These are phyloP conservation scores for Rhizopus delemar DNA, from an alignment of 371 early-diverging fungal species.

Conservation along the genomic window DNA sequence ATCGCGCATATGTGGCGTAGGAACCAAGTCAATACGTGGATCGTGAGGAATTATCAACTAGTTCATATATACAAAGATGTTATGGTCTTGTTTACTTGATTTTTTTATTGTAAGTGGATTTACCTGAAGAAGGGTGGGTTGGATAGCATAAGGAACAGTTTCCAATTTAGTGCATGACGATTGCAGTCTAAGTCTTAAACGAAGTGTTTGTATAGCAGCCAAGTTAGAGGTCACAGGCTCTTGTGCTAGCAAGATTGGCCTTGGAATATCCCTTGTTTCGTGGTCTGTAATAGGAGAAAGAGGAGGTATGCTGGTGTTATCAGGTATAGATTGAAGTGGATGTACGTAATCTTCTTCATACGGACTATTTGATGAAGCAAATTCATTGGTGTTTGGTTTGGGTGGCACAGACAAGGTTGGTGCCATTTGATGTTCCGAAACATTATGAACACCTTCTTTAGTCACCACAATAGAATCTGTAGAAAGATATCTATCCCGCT, in stretches of 20 bases:
- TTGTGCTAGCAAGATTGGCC: conserved; percentile 22
- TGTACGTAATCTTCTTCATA: conserved; percentile 25
- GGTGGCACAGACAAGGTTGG: neutral
- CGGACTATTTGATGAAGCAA: neutral
- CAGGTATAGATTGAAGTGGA: conserved; percentile 21
- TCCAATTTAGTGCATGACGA: conserved; percentile 41
- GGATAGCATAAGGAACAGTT: conserved; percentile 35
- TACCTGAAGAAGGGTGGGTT: conserved; percentile 54
- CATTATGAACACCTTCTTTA: conserved; percentile 30
- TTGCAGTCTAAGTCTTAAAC: conserved; percentile 40
- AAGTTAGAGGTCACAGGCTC: conserved; percentile 34
- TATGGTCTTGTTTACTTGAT: conserved; percentile 1
- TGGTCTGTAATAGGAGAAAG: conserved; percentile 8
- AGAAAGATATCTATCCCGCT: conserved; percentile 32
- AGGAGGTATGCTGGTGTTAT: conserved; percentile 6
- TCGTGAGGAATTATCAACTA: conserved; percentile 61
- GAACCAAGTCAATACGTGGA: conserved; percentile 61
- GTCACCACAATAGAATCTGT: conserved; percentile 40
- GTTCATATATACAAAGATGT: neutral
- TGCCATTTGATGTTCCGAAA: conserved; percentile 10
- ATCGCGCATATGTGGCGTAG: conserved; percentile 62
- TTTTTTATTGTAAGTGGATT: conserved; percentile 5
- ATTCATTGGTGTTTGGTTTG: neutral
- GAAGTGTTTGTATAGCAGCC: conserved; percentile 47
- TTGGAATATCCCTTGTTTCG: conserved; percentile 7